Evolutionary conservation across 306 rosid species (phyloP).

Genomic region (Cicer yamashitae): DNA sequence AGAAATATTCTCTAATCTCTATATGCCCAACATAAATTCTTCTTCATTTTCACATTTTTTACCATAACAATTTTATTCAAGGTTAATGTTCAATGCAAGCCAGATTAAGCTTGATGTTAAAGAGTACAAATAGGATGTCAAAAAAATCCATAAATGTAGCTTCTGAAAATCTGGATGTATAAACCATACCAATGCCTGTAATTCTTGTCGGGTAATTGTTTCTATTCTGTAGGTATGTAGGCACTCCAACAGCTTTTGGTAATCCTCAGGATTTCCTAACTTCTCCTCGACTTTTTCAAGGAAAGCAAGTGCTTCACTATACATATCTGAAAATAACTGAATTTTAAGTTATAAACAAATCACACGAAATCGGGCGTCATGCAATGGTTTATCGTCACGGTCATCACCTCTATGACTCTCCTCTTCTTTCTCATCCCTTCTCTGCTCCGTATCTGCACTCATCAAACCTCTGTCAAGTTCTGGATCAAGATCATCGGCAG

Average conservation of each 20-base stretch:
- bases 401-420: slow-evolving; percentile 70
- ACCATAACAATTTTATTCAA: background rate
- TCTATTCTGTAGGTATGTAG: slow-evolving; percentile 94
- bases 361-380: slow-evolving; percentile 58
- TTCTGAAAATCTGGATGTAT: slow-evolving; percentile 4
- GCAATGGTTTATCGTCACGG: slow-evolving; percentile 60
- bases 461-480: slow-evolving; percentile 69
- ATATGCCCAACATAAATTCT: background rate
- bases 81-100: background rate
- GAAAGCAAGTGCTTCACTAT: slow-evolving; percentile 75
- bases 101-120: background rate
- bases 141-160: slow-evolving; percentile 33
- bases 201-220: slow-evolving; percentile 80
- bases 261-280: slow-evolving; percentile 72
- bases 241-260: slow-evolving; percentile 96
- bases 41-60: background rate
- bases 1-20: background rate
- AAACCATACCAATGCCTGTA: slow-evolving; percentile 81
- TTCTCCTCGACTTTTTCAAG: slow-evolving; percentile 92
- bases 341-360: slow-evolving; percentile 13
- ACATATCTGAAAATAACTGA: slow-evolving; percentile 64
- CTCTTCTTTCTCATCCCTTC: slow-evolving; percentile 76
- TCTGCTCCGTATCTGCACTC: slow-evolving; percentile 74
- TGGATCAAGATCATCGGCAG: slow-evolving; percentile 75
- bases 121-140: background rate